Evolutionary conservation across 2,329 filamentous ascomycete species (phyloP), one percentile per base, ranked within the genome.

Genomic region (Clarireedia paspali): DNA sequence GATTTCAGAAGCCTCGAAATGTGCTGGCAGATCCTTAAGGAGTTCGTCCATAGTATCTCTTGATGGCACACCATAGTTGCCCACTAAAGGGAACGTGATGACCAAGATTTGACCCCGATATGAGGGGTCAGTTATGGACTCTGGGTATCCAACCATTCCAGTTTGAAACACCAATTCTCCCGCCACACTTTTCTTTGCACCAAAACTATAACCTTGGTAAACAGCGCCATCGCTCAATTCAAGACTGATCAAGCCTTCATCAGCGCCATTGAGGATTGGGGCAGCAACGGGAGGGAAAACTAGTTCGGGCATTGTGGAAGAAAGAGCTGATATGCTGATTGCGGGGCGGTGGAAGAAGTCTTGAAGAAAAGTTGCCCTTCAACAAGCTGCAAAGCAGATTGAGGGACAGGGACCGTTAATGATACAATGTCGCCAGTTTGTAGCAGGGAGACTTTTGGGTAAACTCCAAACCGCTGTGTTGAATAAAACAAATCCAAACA

Each of bases 101-200:
- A 97, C 91, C 66, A 99, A 81, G 66, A 99, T 96, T 76, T 99
- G 92, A 60, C 89, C 89, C 50, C 88, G 86, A 74, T 94, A 92
- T 50, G 89, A 92, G 63, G 89, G 89, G 70, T 94, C 89, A 59
- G 89, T 92, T 66, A 94, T 80, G 48, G 87, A 95, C 78, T 99
- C 94, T 44, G 94, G 91, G 72, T 99, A 99, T 69, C 94, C 94
- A 66, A 97, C 94, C 91, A 97, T 96, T 74, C 94, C 94, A 57
- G 94, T 99, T 81, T 97, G 92, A 78, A 99, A 99, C 75, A 99
- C 94, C 71, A 99, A 80, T 79, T 99, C 94, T 72, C 94, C 94
- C 63, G 92, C 88, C 68, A 95, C 84, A 76, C 89, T 96, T 81
- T 91, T 96, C 69, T 89, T 81, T 62, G 92, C 91, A 74, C 94